Conservation (phyloP, 2,329 filamentous ascomycete genomes). For the Fusarium tupiense region DNA sequence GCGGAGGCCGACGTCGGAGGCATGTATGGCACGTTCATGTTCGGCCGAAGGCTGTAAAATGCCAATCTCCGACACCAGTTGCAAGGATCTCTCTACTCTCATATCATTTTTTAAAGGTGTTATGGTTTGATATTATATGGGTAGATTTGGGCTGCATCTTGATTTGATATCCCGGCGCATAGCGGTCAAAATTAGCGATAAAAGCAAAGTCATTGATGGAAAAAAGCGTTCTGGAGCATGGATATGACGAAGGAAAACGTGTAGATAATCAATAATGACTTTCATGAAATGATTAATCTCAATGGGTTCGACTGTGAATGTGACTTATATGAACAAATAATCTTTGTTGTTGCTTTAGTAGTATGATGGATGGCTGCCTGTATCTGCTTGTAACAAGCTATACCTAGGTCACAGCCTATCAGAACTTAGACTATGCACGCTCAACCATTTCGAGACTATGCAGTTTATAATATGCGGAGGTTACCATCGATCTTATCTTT, state of each 20-base stretch:
- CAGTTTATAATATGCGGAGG: not conserved
- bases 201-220: conserved; percentile 44
- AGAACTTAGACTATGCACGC: not conserved
- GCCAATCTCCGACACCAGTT: conserved; percentile 47
- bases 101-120: conserved; percentile 20
- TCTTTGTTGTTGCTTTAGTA: not conserved
- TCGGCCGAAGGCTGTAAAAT: conserved; percentile 65
- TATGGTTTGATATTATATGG: conserved; percentile 2
- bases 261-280: conserved; percentile 39
- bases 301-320: not conserved
- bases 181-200: conserved; percentile 42
- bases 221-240: conserved; percentile 37
- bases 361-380: not conserved
- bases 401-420: conserved; percentile 4
- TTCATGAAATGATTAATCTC: conserved; percentile 15
- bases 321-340: not conserved
- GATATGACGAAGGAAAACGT: conserved; percentile 35
- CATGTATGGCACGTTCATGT: conserved; percentile 83
- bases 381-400: not conserved
- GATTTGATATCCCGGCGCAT: conserved; percentile 41
- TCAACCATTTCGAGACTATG: conserved; percentile 10
- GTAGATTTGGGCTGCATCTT: conserved; percentile 35
- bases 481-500: conserved; percentile 1
- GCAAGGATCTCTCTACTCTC: conserved; percentile 42
- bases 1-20: conserved; percentile 91